These are phyloP conservation scores for Lasiodiplodia theobromae DNA, from an alignment of 2,329 filamentous ascomycete species.

Conservation along the genomic window DNA sequence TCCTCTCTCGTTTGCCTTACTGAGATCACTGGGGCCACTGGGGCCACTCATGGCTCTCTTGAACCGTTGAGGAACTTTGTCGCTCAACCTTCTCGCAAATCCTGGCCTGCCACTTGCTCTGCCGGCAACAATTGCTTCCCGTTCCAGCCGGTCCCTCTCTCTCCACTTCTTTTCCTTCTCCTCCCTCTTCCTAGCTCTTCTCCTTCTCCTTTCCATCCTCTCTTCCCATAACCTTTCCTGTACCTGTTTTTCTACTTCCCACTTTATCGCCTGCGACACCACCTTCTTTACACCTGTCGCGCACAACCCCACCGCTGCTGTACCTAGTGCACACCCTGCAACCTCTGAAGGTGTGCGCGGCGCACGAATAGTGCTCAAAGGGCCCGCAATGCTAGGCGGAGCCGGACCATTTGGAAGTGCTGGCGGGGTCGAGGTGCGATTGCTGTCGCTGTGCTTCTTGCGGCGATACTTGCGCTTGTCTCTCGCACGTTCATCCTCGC, in stretches of 20 bases:
- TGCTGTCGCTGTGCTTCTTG: not conserved
- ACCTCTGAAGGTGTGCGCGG: conserved; percentile 9
- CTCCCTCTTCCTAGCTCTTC: conserved; percentile 13
- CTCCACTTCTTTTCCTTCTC: conserved; percentile 7
- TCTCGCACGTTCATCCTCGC: not conserved
- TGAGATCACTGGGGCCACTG: not conserved
- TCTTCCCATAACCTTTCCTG: conserved; percentile 12
- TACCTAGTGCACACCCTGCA: conserved; percentile 6
- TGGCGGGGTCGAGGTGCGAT: not conserved
- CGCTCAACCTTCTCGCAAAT: not conserved
- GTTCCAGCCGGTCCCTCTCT: conserved; percentile 6
- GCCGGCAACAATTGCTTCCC: not conserved
- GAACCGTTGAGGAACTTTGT: not conserved
- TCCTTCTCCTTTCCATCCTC: conserved; percentile 1
- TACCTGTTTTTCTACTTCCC: conserved; percentile 16
- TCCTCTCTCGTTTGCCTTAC: not conserved
- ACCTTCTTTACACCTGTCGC: conserved; percentile 8
- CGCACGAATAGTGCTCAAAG: not conserved
- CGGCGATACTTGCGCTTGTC: not conserved
- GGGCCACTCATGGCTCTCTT: not conserved
- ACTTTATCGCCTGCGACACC: conserved; percentile 3
- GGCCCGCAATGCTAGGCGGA: not conserved
- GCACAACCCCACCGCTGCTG: conserved; percentile 3
- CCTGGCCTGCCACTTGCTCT: not conserved
- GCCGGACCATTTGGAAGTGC: not conserved